Percentiles rank a stretch among this genome's conserved stretches.
Evolutionary conservation across 1,284 basidiomycete genomes (phyloP).

Genomic region (Papiliotrema fonsecae): DNA sequence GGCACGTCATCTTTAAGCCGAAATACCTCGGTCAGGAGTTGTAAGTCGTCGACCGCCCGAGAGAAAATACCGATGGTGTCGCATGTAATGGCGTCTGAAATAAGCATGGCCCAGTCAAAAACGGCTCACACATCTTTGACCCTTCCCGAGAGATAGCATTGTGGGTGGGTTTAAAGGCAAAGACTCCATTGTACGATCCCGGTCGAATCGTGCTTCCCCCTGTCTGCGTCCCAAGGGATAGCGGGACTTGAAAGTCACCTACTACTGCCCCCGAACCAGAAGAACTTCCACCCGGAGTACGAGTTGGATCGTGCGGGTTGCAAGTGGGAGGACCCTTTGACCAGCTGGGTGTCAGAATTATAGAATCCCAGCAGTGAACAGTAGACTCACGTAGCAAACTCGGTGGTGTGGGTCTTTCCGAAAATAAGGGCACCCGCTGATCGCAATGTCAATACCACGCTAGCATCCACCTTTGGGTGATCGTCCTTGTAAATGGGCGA

Average conservation of each 20-base stretch:
- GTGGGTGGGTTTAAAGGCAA: slow-evolving; percentile 38
- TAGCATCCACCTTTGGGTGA: slow-evolving; percentile 25
- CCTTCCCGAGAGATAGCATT: slow-evolving; percentile 37
- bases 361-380: neutral
- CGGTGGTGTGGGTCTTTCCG: slow-evolving; percentile 39
- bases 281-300: slow-evolving; percentile 33
- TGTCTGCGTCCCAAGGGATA: slow-evolving; percentile 31
- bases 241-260: slow-evolving; percentile 31
- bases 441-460: slow-evolving; percentile 20
- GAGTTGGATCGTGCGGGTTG: slow-evolving; percentile 29
- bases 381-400: slow-evolving; percentile 29
- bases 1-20: slow-evolving; percentile 23
- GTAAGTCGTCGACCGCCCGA: slow-evolving; percentile 28
- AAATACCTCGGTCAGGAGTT: slow-evolving; percentile 25
- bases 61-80: slow-evolving; percentile 39
- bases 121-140: slow-evolving; percentile 31
- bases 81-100: slow-evolving; percentile 25
- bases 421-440: slow-evolving; percentile 34
- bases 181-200: slow-evolving; percentile 37
- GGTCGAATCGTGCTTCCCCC: slow-evolving; percentile 33
- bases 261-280: slow-evolving; percentile 39
- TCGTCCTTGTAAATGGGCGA: slow-evolving; percentile 27
- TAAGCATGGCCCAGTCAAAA: neutral
- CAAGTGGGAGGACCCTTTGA: slow-evolving; percentile 23
- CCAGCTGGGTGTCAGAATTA: slow-evolving; percentile 12